Evolutionary conservation across 2,329 filamentous ascomycete species (phyloP), one percentile per base, ranked within the genome.

Genomic region (Xylariaceae sp.): DNA sequence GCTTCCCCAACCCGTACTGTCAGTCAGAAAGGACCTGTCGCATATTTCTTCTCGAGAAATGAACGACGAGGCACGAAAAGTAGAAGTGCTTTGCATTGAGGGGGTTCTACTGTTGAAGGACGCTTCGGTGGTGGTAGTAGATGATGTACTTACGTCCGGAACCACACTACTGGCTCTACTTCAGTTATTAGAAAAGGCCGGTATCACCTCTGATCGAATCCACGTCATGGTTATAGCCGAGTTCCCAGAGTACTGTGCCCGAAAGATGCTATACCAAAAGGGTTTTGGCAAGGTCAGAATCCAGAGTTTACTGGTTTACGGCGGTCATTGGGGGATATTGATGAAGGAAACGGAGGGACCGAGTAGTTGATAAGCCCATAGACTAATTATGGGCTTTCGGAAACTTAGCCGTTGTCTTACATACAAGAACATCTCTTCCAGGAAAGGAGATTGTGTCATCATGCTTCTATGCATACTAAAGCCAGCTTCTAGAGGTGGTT

Each of bases 61-160:
- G 2, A 45, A 53, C 1, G 38, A 55, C 12, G 38, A 44, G 5
- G 50, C 48, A 40, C 60, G 67, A n/a, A n/a, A n/a, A n/a, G n/a
- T n/a, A n/a, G n/a, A n/a, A n/a, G n/a, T n/a, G n/a, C n/a, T n/a
- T n/a, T n/a, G n/a, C n/a, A n/a, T n/a, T n/a, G n/a, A n/a, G n/a
- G n/a, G n/a, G 16, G 63, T 71, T 63, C 60, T 62, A 29, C 23
- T 83, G 16, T 54, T 64, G 0, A 55, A 21, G 27, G 68, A 63
- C 1, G 63, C 59, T 4, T 66, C 64, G 4, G 72, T 82, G 10
- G 65, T 82, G n/a, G 69, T 82, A 0, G 68, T 83, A 5, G 79
- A 83, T 47, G 79, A 83, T 60, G 77, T 81, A 22, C 70, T 83
- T 45, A 69, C 79, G 5, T 76, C 74, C 0, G 79, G 77, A 1